A percentile compares a stretch with the other conserved stretches of the same genome.
Evolutionary conservation across 2,329 filamentous ascomycete genomes (phyloP).

Genomic region (Cladosporium sp.): DNA sequence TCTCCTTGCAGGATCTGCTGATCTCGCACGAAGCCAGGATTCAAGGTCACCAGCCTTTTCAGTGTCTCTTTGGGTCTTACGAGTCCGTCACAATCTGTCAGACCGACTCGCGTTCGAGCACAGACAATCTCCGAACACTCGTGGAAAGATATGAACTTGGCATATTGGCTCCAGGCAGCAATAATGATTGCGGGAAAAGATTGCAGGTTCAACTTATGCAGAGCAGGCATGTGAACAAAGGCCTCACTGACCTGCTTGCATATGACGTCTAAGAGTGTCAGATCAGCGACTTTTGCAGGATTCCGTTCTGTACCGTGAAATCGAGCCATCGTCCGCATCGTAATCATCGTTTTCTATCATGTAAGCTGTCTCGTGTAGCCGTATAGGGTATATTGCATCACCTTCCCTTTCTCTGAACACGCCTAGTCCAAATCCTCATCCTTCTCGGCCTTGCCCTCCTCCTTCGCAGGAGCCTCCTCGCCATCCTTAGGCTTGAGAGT

Average conservation of each 20-base stretch:
- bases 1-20: too few relatives aligned
- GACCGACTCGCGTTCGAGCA: background rate
- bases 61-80: background rate
- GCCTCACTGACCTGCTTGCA: too few relatives aligned
- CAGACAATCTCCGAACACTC: background rate
- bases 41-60: background rate
- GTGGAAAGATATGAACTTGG: background rate
- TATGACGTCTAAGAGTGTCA: too few relatives aligned
- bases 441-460: slow-evolving; percentile 21
- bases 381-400: background rate
- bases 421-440: slow-evolving; percentile 7
- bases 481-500: slow-evolving; percentile 68
- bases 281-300: background rate
- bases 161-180: too few relatives aligned
- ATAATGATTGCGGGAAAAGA: too few relatives aligned
- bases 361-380: background rate
- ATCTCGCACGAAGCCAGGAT: background rate
- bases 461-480: slow-evolving; percentile 19
- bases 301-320: background rate
- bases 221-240: too few relatives aligned
- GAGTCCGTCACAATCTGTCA: background rate
- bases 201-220: too few relatives aligned
- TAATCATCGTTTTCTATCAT: slow-evolving; percentile 4
- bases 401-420: background rate
- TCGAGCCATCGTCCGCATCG: background rate